Percentiles rank a stretch among this genome's conserved stretches.
phyloP scores from a whole-genome alignment of 2,329 filamentous ascomycete genomes.

The Stemphylium lycopersici region DNA sequence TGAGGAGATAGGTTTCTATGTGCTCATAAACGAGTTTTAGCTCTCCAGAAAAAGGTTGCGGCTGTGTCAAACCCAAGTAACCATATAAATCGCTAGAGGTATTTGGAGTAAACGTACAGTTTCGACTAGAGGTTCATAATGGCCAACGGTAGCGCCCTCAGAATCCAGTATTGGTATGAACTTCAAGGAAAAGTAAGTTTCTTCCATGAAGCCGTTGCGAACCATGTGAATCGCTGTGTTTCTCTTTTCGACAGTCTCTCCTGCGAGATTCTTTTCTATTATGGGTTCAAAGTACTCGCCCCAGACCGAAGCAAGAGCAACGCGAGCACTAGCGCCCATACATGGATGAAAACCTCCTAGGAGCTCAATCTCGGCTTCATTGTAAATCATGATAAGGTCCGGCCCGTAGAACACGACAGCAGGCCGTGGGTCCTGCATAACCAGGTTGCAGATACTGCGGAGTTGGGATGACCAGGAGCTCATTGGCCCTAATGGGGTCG shows the following conservation, averaged over 20 bases:
- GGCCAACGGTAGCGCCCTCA: slow-evolving; percentile 71
- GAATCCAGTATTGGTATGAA: slow-evolving; percentile 75
- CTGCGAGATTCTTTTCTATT: slow-evolving; percentile 26
- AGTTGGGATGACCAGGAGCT: slow-evolving; percentile 72
- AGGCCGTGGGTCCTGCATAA: slow-evolving; percentile 64
- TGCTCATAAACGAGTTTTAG: not conserved
- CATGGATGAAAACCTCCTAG: slow-evolving; percentile 57
- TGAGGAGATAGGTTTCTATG: not conserved
- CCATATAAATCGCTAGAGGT: no score
- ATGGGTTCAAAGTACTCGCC: slow-evolving; percentile 31
- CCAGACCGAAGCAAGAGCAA: slow-evolving; percentile 74
- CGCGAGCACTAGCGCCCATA: slow-evolving; percentile 63
- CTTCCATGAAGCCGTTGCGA: slow-evolving; percentile 72
- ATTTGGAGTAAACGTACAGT: slow-evolving; percentile 59
- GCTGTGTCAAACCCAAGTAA: no score
- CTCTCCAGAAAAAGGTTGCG: no score
- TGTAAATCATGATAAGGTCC: slow-evolving; percentile 48
- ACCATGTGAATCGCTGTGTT: slow-evolving; percentile 75
- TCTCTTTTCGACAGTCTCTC: slow-evolving; percentile 50
- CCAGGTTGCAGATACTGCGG: slow-evolving; percentile 75
- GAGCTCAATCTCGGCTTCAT: slow-evolving; percentile 44
- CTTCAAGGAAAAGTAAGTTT: slow-evolving; percentile 80
- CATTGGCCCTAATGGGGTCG: slow-evolving; percentile 75
- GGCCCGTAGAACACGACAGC: slow-evolving; percentile 64
- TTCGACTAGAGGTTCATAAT: slow-evolving; percentile 80